Conservation (phyloP, 139 green algal species). For the Tetradesmus obliquus region DNA sequence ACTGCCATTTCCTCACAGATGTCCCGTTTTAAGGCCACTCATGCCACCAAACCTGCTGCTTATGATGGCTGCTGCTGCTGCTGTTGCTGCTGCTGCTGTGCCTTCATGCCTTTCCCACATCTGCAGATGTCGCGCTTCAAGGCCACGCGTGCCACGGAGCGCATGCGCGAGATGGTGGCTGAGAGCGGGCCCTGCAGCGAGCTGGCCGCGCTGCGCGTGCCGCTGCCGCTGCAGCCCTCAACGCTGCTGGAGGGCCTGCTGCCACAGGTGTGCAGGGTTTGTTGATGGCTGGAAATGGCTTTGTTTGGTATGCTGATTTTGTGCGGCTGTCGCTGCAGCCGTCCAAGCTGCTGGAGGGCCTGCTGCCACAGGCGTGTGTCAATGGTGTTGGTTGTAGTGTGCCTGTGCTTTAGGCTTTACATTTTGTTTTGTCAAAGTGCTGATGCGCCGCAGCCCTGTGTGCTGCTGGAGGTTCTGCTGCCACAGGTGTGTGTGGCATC, state of each 20-base stretch:
- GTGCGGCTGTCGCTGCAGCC: background rate
- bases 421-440: too few relatives aligned
- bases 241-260: constrained; percentile 72
- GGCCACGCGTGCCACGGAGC: constrained; percentile 66
- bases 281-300: background rate
- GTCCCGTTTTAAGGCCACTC: constrained; percentile 51
- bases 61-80: background rate
- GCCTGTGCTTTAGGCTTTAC: too few relatives aligned
- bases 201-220: constrained; percentile 71
- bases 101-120: background rate
- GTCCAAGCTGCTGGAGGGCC: constrained; percentile 32
- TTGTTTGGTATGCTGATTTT: background rate
- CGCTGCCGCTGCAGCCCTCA: constrained; percentile 83
- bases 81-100: background rate
- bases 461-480: constrained; percentile 61
- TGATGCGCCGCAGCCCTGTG: too few relatives aligned
- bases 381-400: too few relatives aligned
- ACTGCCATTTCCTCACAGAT: too few relatives aligned
- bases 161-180: constrained; percentile 68
- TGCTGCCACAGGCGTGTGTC: constrained; percentile 38
- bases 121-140: constrained; percentile 48
- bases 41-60: constrained; percentile 57
- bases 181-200: constrained; percentile 71
- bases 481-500: constrained; percentile 18
- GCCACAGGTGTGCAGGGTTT: constrained; percentile 21